Percentiles rank a stretch among this genome's conserved stretches.
Evolutionary conservation across 306 rosid genomes (phyloP).

Genomic region (Calophaca sinica): DNA sequence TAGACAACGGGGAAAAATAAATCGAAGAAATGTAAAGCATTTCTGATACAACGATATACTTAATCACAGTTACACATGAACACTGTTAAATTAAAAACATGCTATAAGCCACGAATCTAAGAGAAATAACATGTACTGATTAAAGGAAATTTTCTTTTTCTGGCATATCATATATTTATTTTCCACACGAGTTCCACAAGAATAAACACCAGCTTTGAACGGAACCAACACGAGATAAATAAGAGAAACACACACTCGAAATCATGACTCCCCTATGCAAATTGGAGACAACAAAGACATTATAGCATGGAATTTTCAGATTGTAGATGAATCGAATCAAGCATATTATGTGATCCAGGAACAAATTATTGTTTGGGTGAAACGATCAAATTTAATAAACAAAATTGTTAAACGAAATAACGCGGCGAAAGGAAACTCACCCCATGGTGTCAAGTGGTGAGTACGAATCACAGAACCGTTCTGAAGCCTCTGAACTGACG

Average conservation of each 20-base stretch:
- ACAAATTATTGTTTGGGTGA: not conserved
- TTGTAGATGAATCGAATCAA: not conserved
- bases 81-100: not conserved
- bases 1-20: not conserved
- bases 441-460: conserved; percentile 56
- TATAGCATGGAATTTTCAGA: not conserved
- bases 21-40: not conserved
- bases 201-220: not conserved
- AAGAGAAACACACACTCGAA: not conserved
- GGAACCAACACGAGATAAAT: not conserved
- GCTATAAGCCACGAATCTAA: not conserved
- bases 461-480: conserved; percentile 13
- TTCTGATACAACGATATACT: not conserved
- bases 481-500: conserved; percentile 14
- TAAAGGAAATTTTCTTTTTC: no score
- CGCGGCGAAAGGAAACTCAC: conserved; percentile 38
- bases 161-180: no score
- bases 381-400: not conserved
- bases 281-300: not conserved
- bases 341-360: not conserved
- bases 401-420: not conserved
- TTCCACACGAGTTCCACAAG: not conserved
- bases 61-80: not conserved
- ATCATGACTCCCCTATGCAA: not conserved
- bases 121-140: no score